phyloP scores from a whole-genome alignment of 495 filamentous ascomycete species.

The Parathielavia hyrcaniae region DNA sequence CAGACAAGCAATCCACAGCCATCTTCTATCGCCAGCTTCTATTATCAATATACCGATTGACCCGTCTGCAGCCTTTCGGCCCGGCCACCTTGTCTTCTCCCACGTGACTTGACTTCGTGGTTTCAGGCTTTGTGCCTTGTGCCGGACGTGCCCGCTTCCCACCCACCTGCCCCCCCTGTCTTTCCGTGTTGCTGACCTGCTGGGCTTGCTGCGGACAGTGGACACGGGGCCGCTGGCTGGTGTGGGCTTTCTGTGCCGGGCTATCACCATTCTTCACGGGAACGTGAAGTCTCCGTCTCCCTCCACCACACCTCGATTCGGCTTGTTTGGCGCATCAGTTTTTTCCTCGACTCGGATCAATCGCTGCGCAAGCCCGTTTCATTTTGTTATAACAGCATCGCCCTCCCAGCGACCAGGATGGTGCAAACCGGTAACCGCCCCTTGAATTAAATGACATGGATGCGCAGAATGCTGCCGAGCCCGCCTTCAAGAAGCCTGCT shows the following conservation, averaged over 20 bases:
- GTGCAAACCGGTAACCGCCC: slow-evolving; percentile 44
- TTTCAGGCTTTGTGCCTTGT: slow-evolving; percentile 15
- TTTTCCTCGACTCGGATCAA: slow-evolving; percentile 23
- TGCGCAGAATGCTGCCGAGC: slow-evolving; percentile 55
- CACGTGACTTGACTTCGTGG: slow-evolving; percentile 13
- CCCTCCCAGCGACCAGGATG: slow-evolving; percentile 47
- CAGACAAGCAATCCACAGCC: slow-evolving; percentile 15
- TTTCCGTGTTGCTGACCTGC: slow-evolving; percentile 8
- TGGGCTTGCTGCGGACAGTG: slow-evolving; percentile 20
- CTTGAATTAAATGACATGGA: slow-evolving; percentile 53
- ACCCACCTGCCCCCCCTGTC: slow-evolving; percentile 8
- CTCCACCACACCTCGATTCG: slow-evolving; percentile 14
- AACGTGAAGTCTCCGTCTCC: slow-evolving; percentile 2
- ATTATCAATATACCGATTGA: slow-evolving; percentile 14
- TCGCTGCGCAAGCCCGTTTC: slow-evolving; percentile 20
- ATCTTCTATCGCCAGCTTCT: slow-evolving; percentile 19
- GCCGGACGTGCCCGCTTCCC: not conserved
- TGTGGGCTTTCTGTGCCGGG: slow-evolving; percentile 21
- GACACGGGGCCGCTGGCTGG: slow-evolving; percentile 17
- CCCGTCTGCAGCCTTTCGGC: slow-evolving; percentile 2
- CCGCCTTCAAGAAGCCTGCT: slow-evolving; percentile 49
- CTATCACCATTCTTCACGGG: slow-evolving; percentile 3
- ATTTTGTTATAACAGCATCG: slow-evolving; percentile 23
- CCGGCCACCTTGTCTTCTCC: not conserved
- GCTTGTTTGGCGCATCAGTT: slow-evolving; percentile 25